These are phyloP conservation scores for Miscanthus lutarioriparius DNA, from an alignment of 176 grass and related monocot genomes.

Conservation along the genomic window DNA sequence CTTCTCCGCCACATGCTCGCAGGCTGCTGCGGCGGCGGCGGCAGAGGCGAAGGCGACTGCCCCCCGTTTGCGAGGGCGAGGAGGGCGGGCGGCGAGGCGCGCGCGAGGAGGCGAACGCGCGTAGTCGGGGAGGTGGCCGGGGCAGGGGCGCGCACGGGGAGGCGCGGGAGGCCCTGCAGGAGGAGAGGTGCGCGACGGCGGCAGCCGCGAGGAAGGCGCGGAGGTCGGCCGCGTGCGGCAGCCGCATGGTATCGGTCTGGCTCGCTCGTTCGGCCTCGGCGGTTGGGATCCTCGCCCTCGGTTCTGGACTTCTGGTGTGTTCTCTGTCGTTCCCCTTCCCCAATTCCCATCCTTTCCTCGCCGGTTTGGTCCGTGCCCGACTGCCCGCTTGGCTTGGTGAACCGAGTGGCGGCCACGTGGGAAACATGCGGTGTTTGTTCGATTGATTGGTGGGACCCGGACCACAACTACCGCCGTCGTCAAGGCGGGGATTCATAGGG, in stretches of 20 bases:
- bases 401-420: no score
- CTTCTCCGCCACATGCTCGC: constrained; percentile 39
- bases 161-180: constrained; percentile 12
- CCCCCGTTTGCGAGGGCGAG: neutral
- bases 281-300: neutral
- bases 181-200: constrained; percentile 41
- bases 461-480: no score
- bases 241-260: constrained; percentile 33
- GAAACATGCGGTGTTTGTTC: no score
- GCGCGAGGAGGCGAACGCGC: constrained; percentile 41
- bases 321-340: neutral
- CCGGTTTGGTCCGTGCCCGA: no score
- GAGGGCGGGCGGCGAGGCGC: constrained; percentile 17
- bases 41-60: constrained; percentile 9
- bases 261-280: neutral
- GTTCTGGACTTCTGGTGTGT: neutral
- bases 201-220: constrained; percentile 67
- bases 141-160: constrained; percentile 10
- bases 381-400: no score
- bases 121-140: constrained; percentile 21
- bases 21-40: neutral
- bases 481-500: no score
- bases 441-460: no score
- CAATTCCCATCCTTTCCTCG: no score
- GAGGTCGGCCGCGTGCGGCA: constrained; percentile 50